Evolutionary conservation across 345 rosid species (phyloP).

Genomic region (Cardamine occulta): DNA sequence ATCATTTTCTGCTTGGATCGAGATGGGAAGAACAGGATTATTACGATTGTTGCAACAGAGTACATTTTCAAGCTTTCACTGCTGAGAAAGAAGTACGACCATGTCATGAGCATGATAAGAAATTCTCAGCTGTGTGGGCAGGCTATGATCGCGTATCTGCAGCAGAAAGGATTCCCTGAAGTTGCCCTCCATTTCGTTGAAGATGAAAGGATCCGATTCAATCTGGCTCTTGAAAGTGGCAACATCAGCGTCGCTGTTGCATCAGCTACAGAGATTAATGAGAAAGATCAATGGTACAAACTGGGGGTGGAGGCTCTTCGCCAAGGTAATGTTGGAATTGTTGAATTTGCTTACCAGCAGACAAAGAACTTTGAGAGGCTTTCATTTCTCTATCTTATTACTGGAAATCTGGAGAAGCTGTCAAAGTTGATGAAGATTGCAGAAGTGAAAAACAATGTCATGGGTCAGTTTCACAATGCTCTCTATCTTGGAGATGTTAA

Average conservation of each 20-base stretch:
- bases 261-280: conserved; percentile 93
- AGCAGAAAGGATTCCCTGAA: conserved; percentile 92
- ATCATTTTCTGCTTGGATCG: conserved; percentile 81
- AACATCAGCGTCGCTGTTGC: conserved; percentile 95
- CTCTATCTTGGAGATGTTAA: conserved; percentile 84
- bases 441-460: conserved; percentile 86
- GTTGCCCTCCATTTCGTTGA: conserved; percentile 92
- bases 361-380: conserved; percentile 96
- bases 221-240: conserved; percentile 92
- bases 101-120: conserved; percentile 89
- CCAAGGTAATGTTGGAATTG: conserved; percentile 91
- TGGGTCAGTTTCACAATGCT: conserved; percentile 98
- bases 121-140: conserved; percentile 88
- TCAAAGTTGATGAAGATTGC: conserved; percentile 94
- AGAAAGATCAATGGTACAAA: conserved; percentile 91
- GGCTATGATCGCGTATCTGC: conserved; percentile 88
- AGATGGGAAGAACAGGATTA: conserved; percentile 72
- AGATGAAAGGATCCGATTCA: conserved; percentile 84
- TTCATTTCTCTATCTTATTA: conserved; percentile 87
- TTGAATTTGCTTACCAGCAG: conserved; percentile 95
- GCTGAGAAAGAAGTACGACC: conserved; percentile 70
- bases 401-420: conserved; percentile 85
- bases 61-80: conserved; percentile 80
- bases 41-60: conserved; percentile 74
- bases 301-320: conserved; percentile 99